Evolutionary conservation across 257 asterid species (phyloP).

Genomic region (Solanum medicagineum): DNA sequence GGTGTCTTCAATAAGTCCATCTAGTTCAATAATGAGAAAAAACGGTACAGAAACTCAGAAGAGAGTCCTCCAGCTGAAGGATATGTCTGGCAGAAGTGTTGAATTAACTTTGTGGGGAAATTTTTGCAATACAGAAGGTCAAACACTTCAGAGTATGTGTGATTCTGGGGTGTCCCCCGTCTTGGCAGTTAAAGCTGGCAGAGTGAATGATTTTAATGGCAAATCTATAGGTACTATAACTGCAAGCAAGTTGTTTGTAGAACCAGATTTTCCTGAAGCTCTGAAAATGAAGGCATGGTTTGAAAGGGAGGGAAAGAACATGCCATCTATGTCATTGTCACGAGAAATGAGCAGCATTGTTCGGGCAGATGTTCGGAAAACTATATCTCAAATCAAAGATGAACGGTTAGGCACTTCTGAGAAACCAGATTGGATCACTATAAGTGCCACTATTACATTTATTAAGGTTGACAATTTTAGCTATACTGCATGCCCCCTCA

Average conservation of each 20-base stretch:
- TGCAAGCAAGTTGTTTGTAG: slow-evolving; percentile 52
- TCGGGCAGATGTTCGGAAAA: slow-evolving; percentile 58
- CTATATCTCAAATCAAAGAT: slow-evolving; percentile 78
- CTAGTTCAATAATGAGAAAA: slow-evolving; percentile 69
- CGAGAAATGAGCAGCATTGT: slow-evolving; percentile 33
- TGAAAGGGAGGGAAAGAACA: slow-evolving; percentile 51
- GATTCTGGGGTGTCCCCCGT: slow-evolving; percentile 73
- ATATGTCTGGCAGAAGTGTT: slow-evolving; percentile 84
- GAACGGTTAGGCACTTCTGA: slow-evolving; percentile 81
- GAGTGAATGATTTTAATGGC: slow-evolving; percentile 76
- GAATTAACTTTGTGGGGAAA: slow-evolving; percentile 92
- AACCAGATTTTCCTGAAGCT: slow-evolving; percentile 85
- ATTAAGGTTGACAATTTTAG: slow-evolving; percentile 59
- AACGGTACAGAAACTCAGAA: slow-evolving; percentile 70
- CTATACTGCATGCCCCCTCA: slow-evolving; percentile 71
- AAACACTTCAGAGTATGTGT: slow-evolving; percentile 57
- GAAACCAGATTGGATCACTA: slow-evolving; percentile 85
- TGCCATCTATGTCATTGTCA: slow-evolving; percentile 52
- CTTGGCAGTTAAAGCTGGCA: slow-evolving; percentile 72
- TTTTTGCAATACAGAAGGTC: slow-evolving; percentile 82
- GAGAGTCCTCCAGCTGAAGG: slow-evolving; percentile 77
- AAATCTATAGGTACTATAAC: slow-evolving; percentile 72
- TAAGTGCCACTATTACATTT: slow-evolving; percentile 53
- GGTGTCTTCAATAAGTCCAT: slow-evolving; percentile 61
- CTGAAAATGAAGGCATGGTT: slow-evolving; percentile 61